A percentile compares a stretch with the other conserved stretches of the same genome.
Evolutionary conservation across 805 yeast genomes (phyloP).

Genomic region (Kodamaea kakaduensis): DNA sequence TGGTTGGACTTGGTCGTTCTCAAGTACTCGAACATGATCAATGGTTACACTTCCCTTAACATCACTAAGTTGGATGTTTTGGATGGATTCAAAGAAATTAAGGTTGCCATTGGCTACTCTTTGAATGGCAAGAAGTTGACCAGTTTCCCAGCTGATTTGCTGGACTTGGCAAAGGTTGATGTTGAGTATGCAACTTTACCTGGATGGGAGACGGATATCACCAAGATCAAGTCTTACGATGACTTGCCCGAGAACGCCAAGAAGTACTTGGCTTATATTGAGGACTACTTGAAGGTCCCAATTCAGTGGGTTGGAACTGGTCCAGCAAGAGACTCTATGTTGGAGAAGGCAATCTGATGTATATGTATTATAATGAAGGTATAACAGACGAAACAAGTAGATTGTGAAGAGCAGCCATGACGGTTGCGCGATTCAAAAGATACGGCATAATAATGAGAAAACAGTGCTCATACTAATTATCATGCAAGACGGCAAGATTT

Average conservation of each 20-base stretch:
- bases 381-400: not conserved
- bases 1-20: conserved; percentile 97
- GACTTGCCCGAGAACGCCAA: conserved; percentile 88
- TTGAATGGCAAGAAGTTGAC: conserved; percentile 71
- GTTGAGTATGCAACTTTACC: conserved; percentile 89
- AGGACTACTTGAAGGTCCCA: conserved; percentile 77
- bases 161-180: conserved; percentile 79
- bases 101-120: conserved; percentile 82
- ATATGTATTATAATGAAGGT: conserved; percentile 5
- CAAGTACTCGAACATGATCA: conserved; percentile 84
- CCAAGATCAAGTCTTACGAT: conserved; percentile 60
- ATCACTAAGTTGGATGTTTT: conserved; percentile 94
- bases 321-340: conserved; percentile 93
- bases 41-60: conserved; percentile 92
- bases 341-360: conserved; percentile 45
- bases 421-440: too few relatives aligned
- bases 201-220: conserved; percentile 89
- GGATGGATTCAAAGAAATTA: conserved; percentile 82
- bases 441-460: too few relatives aligned
- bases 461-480: too few relatives aligned
- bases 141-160: conserved; percentile 90
- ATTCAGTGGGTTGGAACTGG: conserved; percentile 98
- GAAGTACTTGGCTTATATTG: conserved; percentile 79
- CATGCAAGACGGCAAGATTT: too few relatives aligned
- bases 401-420: too few relatives aligned